phyloP scores from a whole-genome alignment of 305 asterid species.

The Rubia tinctorum region DNA sequence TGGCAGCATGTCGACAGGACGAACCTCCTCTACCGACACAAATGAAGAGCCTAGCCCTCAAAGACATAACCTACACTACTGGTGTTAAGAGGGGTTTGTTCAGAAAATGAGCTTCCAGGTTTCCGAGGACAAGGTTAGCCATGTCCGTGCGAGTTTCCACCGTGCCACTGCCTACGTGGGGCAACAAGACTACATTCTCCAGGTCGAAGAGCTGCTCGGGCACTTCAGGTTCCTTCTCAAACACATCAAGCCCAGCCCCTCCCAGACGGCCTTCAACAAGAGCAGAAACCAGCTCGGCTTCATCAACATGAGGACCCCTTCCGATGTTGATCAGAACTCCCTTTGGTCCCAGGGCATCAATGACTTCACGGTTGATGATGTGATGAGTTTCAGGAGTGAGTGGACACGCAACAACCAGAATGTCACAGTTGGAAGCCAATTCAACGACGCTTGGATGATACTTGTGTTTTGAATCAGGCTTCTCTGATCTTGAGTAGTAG shows the following conservation, averaged over 20 bases:
- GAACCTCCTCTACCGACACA: slow-evolving; percentile 16
- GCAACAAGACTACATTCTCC: slow-evolving; percentile 77
- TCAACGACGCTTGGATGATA: slow-evolving; percentile 48
- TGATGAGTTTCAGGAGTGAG: slow-evolving; percentile 68
- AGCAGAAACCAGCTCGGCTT: slow-evolving; percentile 77
- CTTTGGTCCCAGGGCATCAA: slow-evolving; percentile 71
- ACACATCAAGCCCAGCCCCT: slow-evolving; percentile 94
- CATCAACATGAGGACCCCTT: slow-evolving; percentile 87
- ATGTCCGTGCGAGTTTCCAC: slow-evolving; percentile 68
- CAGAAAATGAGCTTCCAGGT: slow-evolving; percentile 81
- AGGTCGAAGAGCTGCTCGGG: slow-evolving; percentile 80
- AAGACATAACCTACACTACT: slow-evolving; percentile 41
- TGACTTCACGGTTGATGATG: slow-evolving; percentile 68
- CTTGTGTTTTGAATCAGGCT: slow-evolving; percentile 51
- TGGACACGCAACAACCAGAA: slow-evolving; percentile 80
- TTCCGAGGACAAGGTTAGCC: slow-evolving; percentile 86
- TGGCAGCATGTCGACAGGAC: neutral
- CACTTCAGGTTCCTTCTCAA: slow-evolving; percentile 76
- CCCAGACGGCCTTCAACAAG: slow-evolving; percentile 87
- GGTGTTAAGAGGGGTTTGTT: slow-evolving; percentile 76
- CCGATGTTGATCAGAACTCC: slow-evolving; percentile 89
- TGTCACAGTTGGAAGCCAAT: slow-evolving; percentile 76
- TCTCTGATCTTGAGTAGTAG: slow-evolving; percentile 75
- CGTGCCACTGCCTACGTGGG: slow-evolving; percentile 83
- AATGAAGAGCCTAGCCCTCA: neutral